Evolutionary conservation across 2,329 filamentous ascomycete genomes (phyloP), one percentile per base, ranked within the genome.

Genomic region (Epichloe coenophiala): DNA sequence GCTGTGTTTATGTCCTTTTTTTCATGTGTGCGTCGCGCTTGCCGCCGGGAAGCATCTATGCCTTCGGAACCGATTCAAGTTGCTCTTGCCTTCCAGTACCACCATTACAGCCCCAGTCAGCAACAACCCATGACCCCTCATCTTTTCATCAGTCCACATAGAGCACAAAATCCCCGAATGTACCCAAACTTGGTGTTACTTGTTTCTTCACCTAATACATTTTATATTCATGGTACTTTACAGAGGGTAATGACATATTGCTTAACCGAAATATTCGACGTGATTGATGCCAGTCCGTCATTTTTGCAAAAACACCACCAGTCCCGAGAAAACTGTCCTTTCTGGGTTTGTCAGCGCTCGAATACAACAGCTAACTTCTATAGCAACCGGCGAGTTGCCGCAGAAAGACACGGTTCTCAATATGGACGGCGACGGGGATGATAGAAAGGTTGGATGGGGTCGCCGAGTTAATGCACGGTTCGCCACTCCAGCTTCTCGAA

Each of bases 311-410:
- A 43, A 41, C 31, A 48, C 37, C 21, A 11, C 44, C 40, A 53
- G 2, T 47, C 56, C 11, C 53, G 54, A 47, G 39, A 53, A 38
- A 52, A 62, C 45, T 6, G 48, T 45, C 5, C 61, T 59, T 5
- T 50, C 55, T 2, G 63, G 62, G 19, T 59, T 63, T 37, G 62
- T 65, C 21, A 49, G 57, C 23, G 53, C 60, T 31, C 63, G 63
- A 37, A 60, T 64, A 47, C 60, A 58, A 39, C 59, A 60, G 36
- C 56, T 66, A 35, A 57, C 56, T 21, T 59, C 54, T 3, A 55
- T 62, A 3, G 56, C 54, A 12, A 46, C 45, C 6, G 54, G 55
- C 37, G 45, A 56, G 37, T 31, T 15, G 27, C 7, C 31, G 5
- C 42, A 38, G 19, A 50, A 21, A 42, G 17, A 37, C 13, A 11